Percentiles rank a stretch among this genome's conserved stretches.
Evolutionary conservation across 2,329 filamentous ascomycete genomes (phyloP).

Genomic region (Colletotrichum chrysophilum): DNA sequence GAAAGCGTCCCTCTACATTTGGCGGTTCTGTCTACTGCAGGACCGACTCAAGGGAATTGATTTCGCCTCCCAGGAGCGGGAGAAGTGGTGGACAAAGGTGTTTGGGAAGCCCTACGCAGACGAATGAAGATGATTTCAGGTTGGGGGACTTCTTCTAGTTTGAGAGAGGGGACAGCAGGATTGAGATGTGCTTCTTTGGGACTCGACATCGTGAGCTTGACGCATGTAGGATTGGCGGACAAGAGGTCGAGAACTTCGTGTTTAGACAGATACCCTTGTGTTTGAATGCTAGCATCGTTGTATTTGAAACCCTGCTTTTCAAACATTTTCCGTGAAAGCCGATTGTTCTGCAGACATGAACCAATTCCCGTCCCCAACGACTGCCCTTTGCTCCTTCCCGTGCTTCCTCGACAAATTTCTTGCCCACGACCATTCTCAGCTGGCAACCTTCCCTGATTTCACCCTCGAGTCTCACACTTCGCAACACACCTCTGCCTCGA

Average conservation of each 20-base stretch:
- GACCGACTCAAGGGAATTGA: background rate
- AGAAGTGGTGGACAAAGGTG: background rate
- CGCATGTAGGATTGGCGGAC: background rate
- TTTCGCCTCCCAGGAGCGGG: background rate
- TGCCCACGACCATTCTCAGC: too few relatives aligned
- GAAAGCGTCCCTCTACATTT: background rate
- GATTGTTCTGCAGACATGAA: background rate
- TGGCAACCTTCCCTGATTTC: fast-evolving
- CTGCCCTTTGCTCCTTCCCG: background rate
- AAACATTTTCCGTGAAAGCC: fast-evolving
- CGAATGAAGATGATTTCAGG: background rate
- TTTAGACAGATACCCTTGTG: background rate
- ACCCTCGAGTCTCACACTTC: background rate
- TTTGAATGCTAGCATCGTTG: background rate
- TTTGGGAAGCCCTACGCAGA: background rate
- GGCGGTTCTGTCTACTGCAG: background rate
- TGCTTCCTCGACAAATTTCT: background rate
- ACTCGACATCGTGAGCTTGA: background rate
- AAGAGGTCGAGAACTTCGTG: background rate
- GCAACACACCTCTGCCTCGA: fast-evolving
- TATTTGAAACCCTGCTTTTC: background rate
- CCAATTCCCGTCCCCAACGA: fast-evolving
- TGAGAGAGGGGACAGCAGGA: background rate
- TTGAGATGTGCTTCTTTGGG: background rate
- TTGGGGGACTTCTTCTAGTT: fast-evolving